Percentiles rank a stretch among this genome's conserved stretches.
phyloP scores from a whole-genome alignment of 2,329 filamentous ascomycete species.

The Alternaria angustiovoidea region DNA sequence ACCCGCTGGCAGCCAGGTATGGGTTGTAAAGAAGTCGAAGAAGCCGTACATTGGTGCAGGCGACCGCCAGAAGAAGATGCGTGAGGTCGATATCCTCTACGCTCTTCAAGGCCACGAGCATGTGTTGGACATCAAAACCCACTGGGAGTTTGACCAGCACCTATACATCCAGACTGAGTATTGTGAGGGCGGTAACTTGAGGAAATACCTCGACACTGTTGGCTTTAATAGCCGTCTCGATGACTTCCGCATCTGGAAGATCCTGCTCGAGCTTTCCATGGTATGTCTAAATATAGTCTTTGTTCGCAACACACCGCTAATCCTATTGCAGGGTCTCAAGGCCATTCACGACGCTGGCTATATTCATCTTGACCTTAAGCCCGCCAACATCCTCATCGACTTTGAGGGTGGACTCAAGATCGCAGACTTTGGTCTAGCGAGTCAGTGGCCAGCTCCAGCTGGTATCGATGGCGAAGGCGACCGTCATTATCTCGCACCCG shows the following conservation, averaged over 20 bases:
- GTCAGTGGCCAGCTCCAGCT: constrained; percentile 76
- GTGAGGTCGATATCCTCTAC: constrained; percentile 82
- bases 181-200: constrained; percentile 91
- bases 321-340: constrained; percentile 74
- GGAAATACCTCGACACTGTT: constrained; percentile 82
- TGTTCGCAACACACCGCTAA: constrained; percentile 29
- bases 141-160: constrained; percentile 85
- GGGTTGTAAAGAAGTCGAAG: constrained; percentile 93
- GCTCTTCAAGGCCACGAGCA: constrained; percentile 83
- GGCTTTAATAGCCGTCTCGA: constrained; percentile 87
- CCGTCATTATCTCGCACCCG: constrained; percentile 93
- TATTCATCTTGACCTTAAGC: constrained; percentile 85
- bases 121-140: constrained; percentile 81
- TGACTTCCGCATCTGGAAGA: constrained; percentile 99
- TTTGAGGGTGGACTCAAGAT: constrained; percentile 86
- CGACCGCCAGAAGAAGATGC: constrained; percentile 83
- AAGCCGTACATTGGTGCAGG: constrained; percentile 78
- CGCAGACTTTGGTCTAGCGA: constrained; percentile 85
- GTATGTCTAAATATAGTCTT: constrained; percentile 61
- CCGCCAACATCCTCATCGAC: constrained; percentile 82
- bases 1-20: constrained; percentile 62
- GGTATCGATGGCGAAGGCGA: constrained; percentile 92
- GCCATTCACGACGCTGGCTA: constrained; percentile 90
- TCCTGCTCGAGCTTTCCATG: constrained; percentile 82
- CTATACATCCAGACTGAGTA: constrained; percentile 98